Conservation (phyloP, 1,139 yeast genomes). For the Protomyces lactucae-debilis region DNA sequence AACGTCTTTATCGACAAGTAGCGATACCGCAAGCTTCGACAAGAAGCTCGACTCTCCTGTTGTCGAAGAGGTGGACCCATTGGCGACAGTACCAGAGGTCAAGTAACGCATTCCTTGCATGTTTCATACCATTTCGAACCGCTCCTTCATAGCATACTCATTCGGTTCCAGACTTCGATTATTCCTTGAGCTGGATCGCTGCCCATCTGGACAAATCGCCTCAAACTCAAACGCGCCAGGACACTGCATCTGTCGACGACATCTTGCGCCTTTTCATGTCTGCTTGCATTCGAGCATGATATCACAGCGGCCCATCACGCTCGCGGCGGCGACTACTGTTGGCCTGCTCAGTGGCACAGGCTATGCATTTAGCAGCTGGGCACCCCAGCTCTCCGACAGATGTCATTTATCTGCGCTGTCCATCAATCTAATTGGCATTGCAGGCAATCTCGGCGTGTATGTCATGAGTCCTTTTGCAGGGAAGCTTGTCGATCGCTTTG, state of each 20-base stretch:
- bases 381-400: constrained; percentile 57
- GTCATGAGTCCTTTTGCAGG: constrained; percentile 60
- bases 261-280: neutral
- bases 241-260: too few species aligned
- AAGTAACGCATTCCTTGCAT: neutral
- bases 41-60: neutral
- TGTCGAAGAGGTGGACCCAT: neutral
- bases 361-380: constrained; percentile 42
- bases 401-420: constrained; percentile 53
- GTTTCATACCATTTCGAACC: too few species aligned
- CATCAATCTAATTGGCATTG: constrained; percentile 53
- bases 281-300: neutral
- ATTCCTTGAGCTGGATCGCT: too few species aligned
- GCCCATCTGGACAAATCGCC: too few species aligned
- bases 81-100: neutral
- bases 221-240: too few species aligned
- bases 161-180: too few species aligned
- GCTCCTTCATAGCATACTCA: too few species aligned
- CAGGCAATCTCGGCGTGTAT: constrained; percentile 59
- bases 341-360: constrained; percentile 46
- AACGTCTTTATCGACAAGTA: neutral
- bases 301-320: neutral
- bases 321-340: constrained; percentile 37
- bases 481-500: constrained; percentile 35
- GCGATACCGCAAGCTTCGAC: neutral